Base-by-base conservation (phyloP, 257 asterid species). In the Solanum paucissectum region DNA sequence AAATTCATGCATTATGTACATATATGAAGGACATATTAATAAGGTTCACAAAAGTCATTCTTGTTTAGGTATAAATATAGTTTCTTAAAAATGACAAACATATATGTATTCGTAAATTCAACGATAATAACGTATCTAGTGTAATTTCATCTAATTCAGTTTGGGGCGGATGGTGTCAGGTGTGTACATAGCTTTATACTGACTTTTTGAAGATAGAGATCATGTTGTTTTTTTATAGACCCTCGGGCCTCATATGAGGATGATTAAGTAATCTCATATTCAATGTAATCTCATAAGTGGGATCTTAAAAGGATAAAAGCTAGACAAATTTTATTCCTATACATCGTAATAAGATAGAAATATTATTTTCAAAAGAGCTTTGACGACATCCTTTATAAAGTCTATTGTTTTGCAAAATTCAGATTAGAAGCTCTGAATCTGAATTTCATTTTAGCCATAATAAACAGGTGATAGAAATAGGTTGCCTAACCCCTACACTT, bases 21-120 rank as follows among this genome's bases (percentile, higher is more conserved):
- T 74, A 74, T 42, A 40, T 77, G 62, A 77, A 42, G 62, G 84
- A 77, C 20, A 36, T 10, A 21, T 0, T 9, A 10, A 37, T 37
- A 37, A 21, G 55, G 83, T 75, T 75, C 34, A 75, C 33, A 73
- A 20, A 74, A 75, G 83, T 75, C 55, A 37, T 75, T 75, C 21
- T 75, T 75, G 11, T 75, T 37, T 75, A 75, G 83, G 55, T 46
- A 52, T 52, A 16, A 2, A 49, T 75, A 21, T 10, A 38, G 23
- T 38, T 75, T 75, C 21, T 75, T 38, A 46, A 5, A 75, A 75
- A 38, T 75, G 23, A 3, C 4, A 37, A 37, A 75, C 3, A 68
- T 68, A 5, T 68, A 37, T 11, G 11, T 3, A 37, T 23, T 29
- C 1, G 14, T 6, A 6, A 32, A 71, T 32, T 27, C 9, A 12